Percentiles rank a stretch among this genome's conserved stretches.
Conservation (phyloP, 2,329 filamentous ascomycete species). For the Basipetospora chlamydospora region DNA sequence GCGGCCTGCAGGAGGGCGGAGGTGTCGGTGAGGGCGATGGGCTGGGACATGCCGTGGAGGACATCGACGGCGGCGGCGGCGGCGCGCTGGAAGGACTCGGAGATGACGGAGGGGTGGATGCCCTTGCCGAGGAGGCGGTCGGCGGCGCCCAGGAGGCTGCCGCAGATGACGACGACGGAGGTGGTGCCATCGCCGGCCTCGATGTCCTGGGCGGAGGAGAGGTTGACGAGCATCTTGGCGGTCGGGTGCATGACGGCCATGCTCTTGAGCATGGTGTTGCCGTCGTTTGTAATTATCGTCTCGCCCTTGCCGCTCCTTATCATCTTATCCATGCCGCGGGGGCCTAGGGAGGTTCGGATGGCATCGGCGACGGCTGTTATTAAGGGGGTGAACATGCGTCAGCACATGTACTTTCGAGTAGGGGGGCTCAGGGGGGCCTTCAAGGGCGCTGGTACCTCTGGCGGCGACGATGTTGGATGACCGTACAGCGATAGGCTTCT, state of each 20-base stretch:
- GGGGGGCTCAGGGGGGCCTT: neutral
- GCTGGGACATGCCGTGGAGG: slow-evolving; percentile 89
- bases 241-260: slow-evolving; percentile 99
- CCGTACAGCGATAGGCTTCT: slow-evolving; percentile 95
- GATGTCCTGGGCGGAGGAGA: slow-evolving; percentile 93
- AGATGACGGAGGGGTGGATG: slow-evolving; percentile 95
- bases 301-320: slow-evolving; percentile 94
- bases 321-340: slow-evolving; percentile 99
- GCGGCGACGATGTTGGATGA: slow-evolving; percentile 95
- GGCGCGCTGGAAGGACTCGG: slow-evolving; percentile 92
- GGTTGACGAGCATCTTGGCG: slow-evolving; percentile 96
- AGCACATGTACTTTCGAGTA: neutral
- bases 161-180: slow-evolving; percentile 94
- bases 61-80: slow-evolving; percentile 78
- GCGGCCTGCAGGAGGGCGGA: slow-evolving; percentile 87
- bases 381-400: slow-evolving; percentile 8
- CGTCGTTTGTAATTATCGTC: slow-evolving; percentile 98
- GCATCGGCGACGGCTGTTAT: slow-evolving; percentile 81
- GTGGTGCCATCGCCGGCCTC: slow-evolving; percentile 97
- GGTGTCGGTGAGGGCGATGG: slow-evolving; percentile 78
- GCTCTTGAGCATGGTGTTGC: slow-evolving; percentile 97
- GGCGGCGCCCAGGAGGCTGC: slow-evolving; percentile 83
- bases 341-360: slow-evolving; percentile 89
- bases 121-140: slow-evolving; percentile 83
- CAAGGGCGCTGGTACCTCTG: slow-evolving; percentile 49